A percentile compares a stretch with the other conserved stretches of the same genome.
Conservation (phyloP, 257 asterid species). For the Thymus mandschuricus region DNA sequence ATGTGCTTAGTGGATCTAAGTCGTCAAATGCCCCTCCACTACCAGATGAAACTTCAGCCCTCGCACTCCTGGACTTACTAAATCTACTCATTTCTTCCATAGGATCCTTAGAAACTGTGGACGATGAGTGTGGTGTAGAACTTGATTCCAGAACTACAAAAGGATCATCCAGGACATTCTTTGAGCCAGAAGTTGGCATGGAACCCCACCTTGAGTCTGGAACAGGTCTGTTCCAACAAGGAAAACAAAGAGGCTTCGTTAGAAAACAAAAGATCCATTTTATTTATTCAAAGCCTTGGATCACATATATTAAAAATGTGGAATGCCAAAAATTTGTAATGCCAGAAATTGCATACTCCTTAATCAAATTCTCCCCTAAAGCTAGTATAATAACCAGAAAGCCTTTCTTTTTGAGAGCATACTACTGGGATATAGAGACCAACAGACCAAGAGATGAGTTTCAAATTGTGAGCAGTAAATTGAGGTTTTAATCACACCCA, state of each 20-base stretch:
- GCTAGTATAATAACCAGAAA: neutral
- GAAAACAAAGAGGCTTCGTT: slow-evolving; percentile 27
- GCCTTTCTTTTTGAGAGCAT: neutral
- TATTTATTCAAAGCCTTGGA: slow-evolving; percentile 17
- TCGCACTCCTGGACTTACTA: slow-evolving; percentile 62
- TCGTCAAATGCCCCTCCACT: slow-evolving; percentile 75
- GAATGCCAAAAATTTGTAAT: neutral
- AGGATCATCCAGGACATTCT: slow-evolving; percentile 63
- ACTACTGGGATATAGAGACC: slow-evolving; percentile 15
- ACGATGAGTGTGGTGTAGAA: slow-evolving; percentile 54
- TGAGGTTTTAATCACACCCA: neutral
- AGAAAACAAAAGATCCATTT: neutral
- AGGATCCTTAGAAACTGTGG: slow-evolving; percentile 66
- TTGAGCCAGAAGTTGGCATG: slow-evolving; percentile 56
- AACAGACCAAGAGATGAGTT: slow-evolving; percentile 17
- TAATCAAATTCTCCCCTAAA: neutral
- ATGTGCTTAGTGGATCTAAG: slow-evolving; percentile 69
- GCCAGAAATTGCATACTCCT: too few species aligned
- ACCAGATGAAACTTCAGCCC: slow-evolving; percentile 57
- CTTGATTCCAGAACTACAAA: slow-evolving; percentile 72
- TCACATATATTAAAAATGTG: neutral
- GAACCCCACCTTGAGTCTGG: slow-evolving; percentile 68
- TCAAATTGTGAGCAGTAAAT: neutral
- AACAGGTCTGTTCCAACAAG: slow-evolving; percentile 60
- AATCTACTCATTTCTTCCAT: slow-evolving; percentile 64